phyloP scores from a whole-genome alignment of 2,329 filamentous ascomycete genomes.

The Elsinoe australis region DNA sequence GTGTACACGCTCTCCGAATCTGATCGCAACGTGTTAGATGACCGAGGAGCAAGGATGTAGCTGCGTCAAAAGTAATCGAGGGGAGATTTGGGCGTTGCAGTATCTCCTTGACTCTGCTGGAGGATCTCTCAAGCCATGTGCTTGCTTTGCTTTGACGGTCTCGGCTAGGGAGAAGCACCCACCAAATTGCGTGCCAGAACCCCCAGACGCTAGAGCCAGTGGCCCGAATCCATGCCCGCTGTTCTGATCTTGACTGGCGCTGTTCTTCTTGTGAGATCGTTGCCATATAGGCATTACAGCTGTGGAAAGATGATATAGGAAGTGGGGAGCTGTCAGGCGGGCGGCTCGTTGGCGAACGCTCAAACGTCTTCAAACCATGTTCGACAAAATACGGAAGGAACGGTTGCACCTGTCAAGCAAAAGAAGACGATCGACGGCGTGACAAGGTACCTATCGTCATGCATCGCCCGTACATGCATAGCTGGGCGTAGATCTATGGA shows the following conservation, averaged over 20 bases:
- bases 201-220: slow-evolving; percentile 12
- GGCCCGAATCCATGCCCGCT: slow-evolving; percentile 10
- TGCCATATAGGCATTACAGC: slow-evolving; percentile 16
- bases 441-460: not conserved
- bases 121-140: slow-evolving; percentile 14
- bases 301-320: not conserved
- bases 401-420: slow-evolving; percentile 4
- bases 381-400: not conserved
- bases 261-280: slow-evolving; percentile 14
- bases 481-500: not conserved
- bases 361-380: slow-evolving; percentile 8
- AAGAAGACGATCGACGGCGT: not conserved
- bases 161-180: slow-evolving; percentile 5
- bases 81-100: slow-evolving; percentile 6
- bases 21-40: slow-evolving; percentile 2
- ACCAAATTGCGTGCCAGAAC: slow-evolving; percentile 15
- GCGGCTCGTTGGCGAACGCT: not conserved
- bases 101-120: slow-evolving; percentile 11
- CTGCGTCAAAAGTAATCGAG: not conserved
- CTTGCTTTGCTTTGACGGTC: slow-evolving; percentile 1
- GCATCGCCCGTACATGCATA: not conserved
- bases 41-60: not conserved
- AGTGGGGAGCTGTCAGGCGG: slow-evolving; percentile 5
- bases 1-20: slow-evolving; percentile 10
- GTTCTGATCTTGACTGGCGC: not conserved